phyloP scores from a whole-genome alignment of 1,284 basidiomycete species.

The Trametes sp. region DNA sequence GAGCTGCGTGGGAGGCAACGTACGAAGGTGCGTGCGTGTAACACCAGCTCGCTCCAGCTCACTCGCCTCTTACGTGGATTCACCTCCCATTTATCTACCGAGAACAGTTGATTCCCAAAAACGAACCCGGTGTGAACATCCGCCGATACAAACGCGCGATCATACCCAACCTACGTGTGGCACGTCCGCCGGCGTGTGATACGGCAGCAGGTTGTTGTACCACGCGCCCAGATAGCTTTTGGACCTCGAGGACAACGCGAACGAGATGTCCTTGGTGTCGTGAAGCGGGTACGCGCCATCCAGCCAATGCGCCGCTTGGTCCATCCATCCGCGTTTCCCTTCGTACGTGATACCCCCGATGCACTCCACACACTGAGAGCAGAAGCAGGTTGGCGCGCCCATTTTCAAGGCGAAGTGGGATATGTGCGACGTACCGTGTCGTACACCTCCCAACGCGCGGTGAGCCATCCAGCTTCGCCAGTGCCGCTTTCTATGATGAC shows the following conservation, averaged over 20 bases:
- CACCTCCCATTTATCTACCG: no score
- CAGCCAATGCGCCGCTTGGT: background rate
- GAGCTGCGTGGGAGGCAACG: no score
- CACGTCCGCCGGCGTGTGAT: background rate
- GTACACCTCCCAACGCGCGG: slow-evolving; percentile 12
- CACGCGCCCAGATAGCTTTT: background rate
- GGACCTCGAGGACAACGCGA: background rate
- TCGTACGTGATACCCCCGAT: background rate
- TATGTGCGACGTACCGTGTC: slow-evolving; percentile 9
- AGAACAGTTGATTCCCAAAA: no score
- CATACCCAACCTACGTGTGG: background rate
- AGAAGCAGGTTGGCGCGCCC: background rate
- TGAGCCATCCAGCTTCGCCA: background rate
- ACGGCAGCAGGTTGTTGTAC: background rate
- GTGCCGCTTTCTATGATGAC: background rate
- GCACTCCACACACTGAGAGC: background rate
- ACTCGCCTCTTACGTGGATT: no score
- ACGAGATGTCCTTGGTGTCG: background rate
- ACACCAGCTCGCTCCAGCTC: no score
- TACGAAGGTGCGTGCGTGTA: no score
- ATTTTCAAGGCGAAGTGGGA: background rate
- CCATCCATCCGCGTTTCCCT: background rate
- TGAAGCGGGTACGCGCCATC: background rate
- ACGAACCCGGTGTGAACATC: no score
- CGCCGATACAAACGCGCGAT: no score